Base-by-base conservation (phyloP, 177 flowering plant genomes). In the Vitis hybrid region DNA sequence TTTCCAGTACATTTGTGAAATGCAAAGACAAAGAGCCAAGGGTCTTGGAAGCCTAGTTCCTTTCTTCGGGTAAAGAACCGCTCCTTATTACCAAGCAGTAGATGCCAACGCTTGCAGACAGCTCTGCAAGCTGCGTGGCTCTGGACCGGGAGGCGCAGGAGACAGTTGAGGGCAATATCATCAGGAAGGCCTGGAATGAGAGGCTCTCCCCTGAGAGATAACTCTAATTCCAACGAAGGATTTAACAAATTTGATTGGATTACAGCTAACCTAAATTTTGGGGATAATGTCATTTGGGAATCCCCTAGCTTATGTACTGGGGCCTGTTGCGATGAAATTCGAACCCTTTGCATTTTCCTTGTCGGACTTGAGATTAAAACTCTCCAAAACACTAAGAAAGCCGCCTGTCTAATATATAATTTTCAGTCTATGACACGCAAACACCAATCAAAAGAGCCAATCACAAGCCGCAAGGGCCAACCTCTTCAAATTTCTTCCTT, bases 251-350 rank as follows among this genome's bases (percentile, higher is more conserved):
- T 52, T 19, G 90, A 71, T 56, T 77, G 84, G 23, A 52, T 72
- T 17, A 85, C 79, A 26, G 84, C 88, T 67, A 89, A 63, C 66
- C 88, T 85, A 69, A 91, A 91, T 63, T 87, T 88, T 18, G 97
- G 91, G 51, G 94, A 87, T 66, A 91, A 71, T 13, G 89, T 78
- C 75, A 90, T 84, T 64, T 90, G 91, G 23, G 90, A 82, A 80
- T 87, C 94, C 55, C 97, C 97, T 13, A 91, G 81, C 82, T 84
- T 91, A 62, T 87, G 86, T 6, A 91, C 94, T 10, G 91, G 86
- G 23, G 84, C 74, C 52, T 87, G 91, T 55, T 84, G 84, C 11
- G 94, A 88, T 34, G 97, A 90, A 73, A 87, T 70, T 51, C 91
- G 67, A 52, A 91, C 96, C 63, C 93, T 77, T 72, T 87, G 93